Base-by-base conservation (phyloP, 257 asterid species). In the Ligustrum vulgare region DNA sequence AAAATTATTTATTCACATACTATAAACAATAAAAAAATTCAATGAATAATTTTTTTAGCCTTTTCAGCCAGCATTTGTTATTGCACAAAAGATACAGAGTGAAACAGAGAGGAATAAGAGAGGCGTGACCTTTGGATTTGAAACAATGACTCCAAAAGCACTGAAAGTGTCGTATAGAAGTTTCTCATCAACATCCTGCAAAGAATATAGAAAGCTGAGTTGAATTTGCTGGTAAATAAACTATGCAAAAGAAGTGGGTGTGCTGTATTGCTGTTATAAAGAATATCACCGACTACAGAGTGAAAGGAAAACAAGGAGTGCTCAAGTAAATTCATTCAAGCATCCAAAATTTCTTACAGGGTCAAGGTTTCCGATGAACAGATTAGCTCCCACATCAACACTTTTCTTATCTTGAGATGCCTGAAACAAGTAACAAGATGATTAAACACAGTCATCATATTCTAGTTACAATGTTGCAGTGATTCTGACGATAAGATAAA, bases 361-460 rank as follows among this genome's bases (percentile, higher is more conserved):
- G 72, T 94, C 98, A 75, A 94, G 98, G 80, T 94, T 92, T 79
- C 98, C 98, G 69, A 94, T 90, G 56, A 94, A 94, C 77, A 94
- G 92, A 85, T 94, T 94, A 77, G 99, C 99, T 80, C 99, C 99
- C 20, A 92, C 96, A 82, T 94, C 99, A 77, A 89, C 95, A 77
- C 93, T 92, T 85, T 92, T 92, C 86, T 94, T 94, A 84, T 92
- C 97, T 85, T 92, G 99, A 74, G 99, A 92, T 66, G 99, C 98
- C 99, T 94, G 81, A 49, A 71, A 37, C 39, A 71, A 56, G 80
- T 68, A 76, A 28, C 54, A 51, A 32, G 49, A 20, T 13, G 22
- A 67, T 70, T 60, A 71, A 43, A n/a, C 69, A 49, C 69, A 31
- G 34, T 10, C 18, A 16, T 69, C 34, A 74, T 8, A 23, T 3